Evolutionary conservation across 129 eudicot genomes (phyloP), one percentile per base, ranked within the genome.

Genomic region (Kitagawia praeruptora): DNA sequence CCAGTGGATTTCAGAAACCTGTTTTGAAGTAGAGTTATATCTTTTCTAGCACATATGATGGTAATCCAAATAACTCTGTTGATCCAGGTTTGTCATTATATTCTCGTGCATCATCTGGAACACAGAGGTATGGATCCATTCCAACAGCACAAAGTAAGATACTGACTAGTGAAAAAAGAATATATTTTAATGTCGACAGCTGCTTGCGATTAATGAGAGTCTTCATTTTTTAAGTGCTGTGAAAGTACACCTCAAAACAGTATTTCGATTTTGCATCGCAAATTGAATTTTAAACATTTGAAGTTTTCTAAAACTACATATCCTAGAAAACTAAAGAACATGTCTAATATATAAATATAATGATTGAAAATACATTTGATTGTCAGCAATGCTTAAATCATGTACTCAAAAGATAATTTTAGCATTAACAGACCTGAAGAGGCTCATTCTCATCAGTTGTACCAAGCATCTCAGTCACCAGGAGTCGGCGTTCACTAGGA

Each of bases 401-500:
- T 46, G 41, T 45, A 48, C 51, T 72, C 8, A 5, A 45, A 46
- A 46, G 61, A 75, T 12, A 25, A 15, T 0, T 6, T 46, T 10
- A n/a, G 38, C 6, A 44, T 64, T 16, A 73, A 61, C 81, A 78
- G 79, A 93, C 98, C 98, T 93, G 96, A 84, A 93, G 96, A 73
- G 98, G 98, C 86, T 93, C 96, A 40, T 93, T 91, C 51, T 93
- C 98, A 83, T 93, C 98, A 40, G 98, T 93, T 73, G 91, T 72
- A 45, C 98, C 98, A 74, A 93, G 92, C 91, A 88, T 91, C 85
- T 89, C 97, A 73, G 82, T 81, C 79, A 91, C 93, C 73, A 91
- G 88, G 25, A 91, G 82, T 74, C 89, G 88, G 6, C 96, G 89
- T 74, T 93, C 92, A 40, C 86, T 83, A 5, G 88, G 81, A 81